Percentiles rank a stretch among this genome's conserved stretches.
Evolutionary conservation across 768 basidiomycete species (phyloP).

Genomic region (Sistotremastrum niveocremeum): DNA sequence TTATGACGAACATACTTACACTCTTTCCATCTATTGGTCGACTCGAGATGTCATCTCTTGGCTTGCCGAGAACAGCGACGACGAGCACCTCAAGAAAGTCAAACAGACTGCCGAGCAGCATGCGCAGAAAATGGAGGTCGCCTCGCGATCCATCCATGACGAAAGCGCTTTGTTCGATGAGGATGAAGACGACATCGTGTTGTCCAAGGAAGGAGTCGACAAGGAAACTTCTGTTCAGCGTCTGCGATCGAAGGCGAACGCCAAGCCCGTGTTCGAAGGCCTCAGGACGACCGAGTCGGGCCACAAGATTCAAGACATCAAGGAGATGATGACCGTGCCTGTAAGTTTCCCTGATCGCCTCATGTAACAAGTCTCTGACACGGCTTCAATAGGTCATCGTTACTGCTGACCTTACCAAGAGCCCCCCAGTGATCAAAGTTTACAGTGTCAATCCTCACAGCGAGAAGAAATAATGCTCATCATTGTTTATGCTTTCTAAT

Average conservation of each 20-base stretch:
- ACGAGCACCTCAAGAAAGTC: constrained; percentile 90
- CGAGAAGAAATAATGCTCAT: constrained; percentile 33
- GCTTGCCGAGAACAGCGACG: constrained; percentile 91
- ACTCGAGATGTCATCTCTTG: constrained; percentile 85
- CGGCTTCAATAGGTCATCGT: constrained; percentile 60
- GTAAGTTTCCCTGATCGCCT: constrained; percentile 31
- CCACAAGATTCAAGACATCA: constrained; percentile 94
- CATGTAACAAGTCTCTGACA: neutral
- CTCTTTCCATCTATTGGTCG: constrained; percentile 94
- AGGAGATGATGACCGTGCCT: constrained; percentile 85
- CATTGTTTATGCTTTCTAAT: constrained; percentile 12
- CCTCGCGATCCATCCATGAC: constrained; percentile 71
- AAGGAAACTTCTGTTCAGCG: constrained; percentile 68
- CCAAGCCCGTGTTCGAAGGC: constrained; percentile 73
- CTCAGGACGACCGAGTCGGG: constrained; percentile 55
- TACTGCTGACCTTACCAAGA: constrained; percentile 90
- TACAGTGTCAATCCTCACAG: constrained; percentile 92
- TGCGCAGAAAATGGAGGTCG: constrained; percentile 83
- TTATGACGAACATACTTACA: constrained; percentile 88
- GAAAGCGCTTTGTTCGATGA: constrained; percentile 84
- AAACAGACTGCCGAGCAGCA: constrained; percentile 88
- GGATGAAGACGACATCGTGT: constrained; percentile 67
- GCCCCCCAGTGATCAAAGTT: constrained; percentile 93
- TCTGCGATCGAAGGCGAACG: constrained; percentile 59
- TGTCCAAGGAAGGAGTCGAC: constrained; percentile 39